phyloP scores from a whole-genome alignment of 306 rosid genomes.

The Mimosa bimucronata region DNA sequence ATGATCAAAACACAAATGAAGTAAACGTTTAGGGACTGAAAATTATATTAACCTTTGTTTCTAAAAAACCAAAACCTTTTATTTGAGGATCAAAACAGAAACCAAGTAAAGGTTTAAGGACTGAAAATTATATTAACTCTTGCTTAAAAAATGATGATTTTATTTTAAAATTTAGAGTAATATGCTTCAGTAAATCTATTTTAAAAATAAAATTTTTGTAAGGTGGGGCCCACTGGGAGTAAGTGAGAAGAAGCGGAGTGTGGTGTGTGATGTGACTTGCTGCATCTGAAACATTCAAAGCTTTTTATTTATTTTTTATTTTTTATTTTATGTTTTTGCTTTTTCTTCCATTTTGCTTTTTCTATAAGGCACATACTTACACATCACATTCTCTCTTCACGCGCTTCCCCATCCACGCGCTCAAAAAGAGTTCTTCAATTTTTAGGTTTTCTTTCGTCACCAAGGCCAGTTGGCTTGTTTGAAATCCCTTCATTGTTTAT shows the following conservation, averaged over 20 bases:
- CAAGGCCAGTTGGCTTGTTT: background rate
- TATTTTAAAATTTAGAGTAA: background rate
- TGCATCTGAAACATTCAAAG: slow-evolving; percentile 4
- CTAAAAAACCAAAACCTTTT: too few relatives aligned
- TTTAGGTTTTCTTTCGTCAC: background rate
- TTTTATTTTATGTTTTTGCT: background rate
- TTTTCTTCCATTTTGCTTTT: background rate
- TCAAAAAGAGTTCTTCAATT: background rate
- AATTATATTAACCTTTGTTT: too few relatives aligned
- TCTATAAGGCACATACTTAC: background rate
- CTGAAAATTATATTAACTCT: too few relatives aligned
- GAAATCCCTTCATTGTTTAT: background rate
- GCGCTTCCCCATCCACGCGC: background rate
- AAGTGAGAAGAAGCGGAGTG: slow-evolving; percentile 5
- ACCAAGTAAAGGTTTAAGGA: too few relatives aligned
- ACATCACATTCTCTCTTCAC: background rate
- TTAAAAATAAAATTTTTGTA: too few relatives aligned
- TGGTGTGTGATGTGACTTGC: slow-evolving; percentile 19
- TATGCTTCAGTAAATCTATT: too few relatives aligned
- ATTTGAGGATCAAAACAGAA: too few relatives aligned
- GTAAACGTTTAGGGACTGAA: too few relatives aligned
- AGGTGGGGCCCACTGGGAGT: slow-evolving; percentile 1
- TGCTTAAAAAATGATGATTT: too few relatives aligned
- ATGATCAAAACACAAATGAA: too few relatives aligned
- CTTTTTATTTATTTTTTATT: too few relatives aligned